phyloP scores from a whole-genome alignment of 2,329 filamentous ascomycete genomes.

The Uncinocarpus reesii region DNA sequence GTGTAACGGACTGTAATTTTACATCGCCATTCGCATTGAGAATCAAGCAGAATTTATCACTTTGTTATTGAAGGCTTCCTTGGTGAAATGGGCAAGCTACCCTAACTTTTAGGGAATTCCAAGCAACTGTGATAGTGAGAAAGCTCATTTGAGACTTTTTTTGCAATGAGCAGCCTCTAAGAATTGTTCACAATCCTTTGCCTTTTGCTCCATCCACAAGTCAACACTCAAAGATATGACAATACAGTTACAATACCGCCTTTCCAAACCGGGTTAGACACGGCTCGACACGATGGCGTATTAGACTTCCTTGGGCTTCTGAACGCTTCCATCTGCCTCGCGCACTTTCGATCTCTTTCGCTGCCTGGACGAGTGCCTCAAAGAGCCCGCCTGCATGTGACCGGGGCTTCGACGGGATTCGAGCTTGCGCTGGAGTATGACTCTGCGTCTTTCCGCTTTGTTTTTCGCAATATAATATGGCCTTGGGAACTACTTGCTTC shows the following conservation, averaged over 20 bases:
- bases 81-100: no score
- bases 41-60: no score
- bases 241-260: conserved; percentile 15
- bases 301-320: conserved; percentile 14
- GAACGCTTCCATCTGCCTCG: conserved; percentile 16
- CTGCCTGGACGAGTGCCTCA: neutral
- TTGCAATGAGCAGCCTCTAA: no score
- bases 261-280: conserved; percentile 17
- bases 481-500: no score
- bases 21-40: neutral
- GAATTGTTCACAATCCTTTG: no score
- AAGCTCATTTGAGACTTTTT: no score
- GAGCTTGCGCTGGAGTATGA: no score
- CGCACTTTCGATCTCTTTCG: conserved; percentile 10
- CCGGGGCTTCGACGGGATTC: neutral
- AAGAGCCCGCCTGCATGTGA: neutral
- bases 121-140: no score
- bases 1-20: conserved; percentile 7
- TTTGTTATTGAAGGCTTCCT: neutral
- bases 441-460: no score
- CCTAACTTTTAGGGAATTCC: no score
- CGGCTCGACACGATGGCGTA: conserved; percentile 11
- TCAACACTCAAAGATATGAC: neutral
- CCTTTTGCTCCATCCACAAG: neutral
- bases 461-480: no score